Percentiles rank a stretch among this genome's conserved stretches.
Conservation (phyloP, 139 green algal genomes). For the Dunaliella sp. region DNA sequence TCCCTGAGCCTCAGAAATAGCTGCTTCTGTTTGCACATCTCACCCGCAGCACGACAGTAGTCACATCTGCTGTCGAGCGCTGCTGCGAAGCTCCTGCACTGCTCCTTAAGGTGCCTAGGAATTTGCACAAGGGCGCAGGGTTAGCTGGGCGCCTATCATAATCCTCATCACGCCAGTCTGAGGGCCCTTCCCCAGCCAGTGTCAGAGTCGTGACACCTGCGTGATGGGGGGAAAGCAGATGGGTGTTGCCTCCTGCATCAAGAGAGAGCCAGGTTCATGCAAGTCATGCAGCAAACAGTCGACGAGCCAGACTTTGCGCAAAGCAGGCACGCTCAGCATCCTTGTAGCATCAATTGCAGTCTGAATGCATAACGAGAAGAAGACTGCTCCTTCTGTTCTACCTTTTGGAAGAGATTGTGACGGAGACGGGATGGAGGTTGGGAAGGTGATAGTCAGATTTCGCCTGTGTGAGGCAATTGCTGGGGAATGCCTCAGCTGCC, state of each 20-base stretch:
- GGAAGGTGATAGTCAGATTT: background rate
- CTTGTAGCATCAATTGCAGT: background rate
- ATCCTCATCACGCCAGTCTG: no score
- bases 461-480: background rate
- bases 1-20: no score
- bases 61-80: no score
- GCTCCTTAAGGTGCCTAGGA: no score
- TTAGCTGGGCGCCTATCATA: no score
- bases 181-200: no score
- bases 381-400: background rate
- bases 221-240: background rate
- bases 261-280: background rate
- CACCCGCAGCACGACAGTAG: no score
- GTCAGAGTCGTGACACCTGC: background rate
- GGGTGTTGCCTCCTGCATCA: background rate
- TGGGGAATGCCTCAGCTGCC: background rate
- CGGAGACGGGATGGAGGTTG: background rate
- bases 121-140: no score
- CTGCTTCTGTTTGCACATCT: no score
- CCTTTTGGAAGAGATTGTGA: background rate
- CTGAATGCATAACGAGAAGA: background rate
- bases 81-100: no score
- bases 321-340: background rate
- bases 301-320: background rate
- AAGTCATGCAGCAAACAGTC: background rate